Conservation (phyloP, 1,139 yeast genomes). For the Martiniozyma asiatica region DNA sequence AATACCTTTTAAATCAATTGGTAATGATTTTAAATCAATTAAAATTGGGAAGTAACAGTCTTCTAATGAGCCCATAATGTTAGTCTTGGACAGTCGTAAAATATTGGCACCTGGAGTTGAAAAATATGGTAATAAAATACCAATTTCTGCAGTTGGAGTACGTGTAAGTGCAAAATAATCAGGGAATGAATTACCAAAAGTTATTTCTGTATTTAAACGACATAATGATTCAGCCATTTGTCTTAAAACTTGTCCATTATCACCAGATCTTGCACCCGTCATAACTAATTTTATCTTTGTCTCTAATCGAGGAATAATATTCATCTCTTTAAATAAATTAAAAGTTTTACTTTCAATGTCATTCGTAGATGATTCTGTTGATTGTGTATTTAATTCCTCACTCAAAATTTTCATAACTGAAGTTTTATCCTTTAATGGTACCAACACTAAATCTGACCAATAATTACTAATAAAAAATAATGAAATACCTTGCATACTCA, state of each 20-base stretch:
- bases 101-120: constrained; percentile 23
- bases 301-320: constrained; percentile 36
- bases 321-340: constrained; percentile 28
- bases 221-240: constrained; percentile 25
- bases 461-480: constrained; percentile 55
- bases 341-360: constrained; percentile 25
- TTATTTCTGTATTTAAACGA: constrained; percentile 22
- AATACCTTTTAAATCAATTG: constrained; percentile 53
- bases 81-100: constrained; percentile 33
- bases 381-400: constrained; percentile 15
- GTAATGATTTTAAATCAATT: constrained; percentile 43
- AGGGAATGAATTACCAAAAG: constrained; percentile 23
- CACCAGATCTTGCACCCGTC: constrained; percentile 52
- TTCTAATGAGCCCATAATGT: constrained; percentile 42
- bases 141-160: constrained; percentile 41
- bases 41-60: constrained; percentile 48
- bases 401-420: constrained; percentile 33
- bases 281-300: constrained; percentile 32
- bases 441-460: constrained; percentile 54
- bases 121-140: constrained; percentile 41
- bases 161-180: constrained; percentile 48
- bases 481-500: constrained; percentile 45
- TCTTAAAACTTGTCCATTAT: constrained; percentile 28
- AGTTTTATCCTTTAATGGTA: constrained; percentile 35
- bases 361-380: constrained; percentile 3